Conservation (phyloP, 1,139 yeast genomes). For the Wickerhamomyces sp. region DNA sequence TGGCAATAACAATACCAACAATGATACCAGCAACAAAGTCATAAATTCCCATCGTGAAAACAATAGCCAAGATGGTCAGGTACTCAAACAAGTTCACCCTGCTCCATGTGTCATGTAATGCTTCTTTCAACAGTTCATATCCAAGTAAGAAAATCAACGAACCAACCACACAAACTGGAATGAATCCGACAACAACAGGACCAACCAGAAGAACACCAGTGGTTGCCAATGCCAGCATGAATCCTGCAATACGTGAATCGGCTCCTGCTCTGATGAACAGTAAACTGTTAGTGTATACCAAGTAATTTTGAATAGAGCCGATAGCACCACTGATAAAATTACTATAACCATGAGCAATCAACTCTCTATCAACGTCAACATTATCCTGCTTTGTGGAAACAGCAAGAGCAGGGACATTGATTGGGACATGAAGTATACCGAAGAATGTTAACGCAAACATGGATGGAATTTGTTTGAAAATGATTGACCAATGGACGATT, state of each 20-base stretch:
- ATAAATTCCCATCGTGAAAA: conserved; percentile 89
- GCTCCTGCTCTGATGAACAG: conserved; percentile 93
- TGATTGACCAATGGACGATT: conserved; percentile 67
- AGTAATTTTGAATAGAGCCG: conserved; percentile 89
- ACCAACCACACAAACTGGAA: conserved; percentile 95
- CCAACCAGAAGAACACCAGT: conserved; percentile 78
- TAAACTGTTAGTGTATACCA: conserved; percentile 91
- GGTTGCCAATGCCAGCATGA: conserved; percentile 79
- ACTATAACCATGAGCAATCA: conserved; percentile 94
- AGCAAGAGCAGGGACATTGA: conserved; percentile 94
- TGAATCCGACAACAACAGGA: conserved; percentile 87
- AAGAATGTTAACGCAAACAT: conserved; percentile 95
- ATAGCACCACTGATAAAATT: conserved; percentile 76
- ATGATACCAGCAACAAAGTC: conserved; percentile 92
- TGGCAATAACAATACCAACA: conserved; percentile 86
- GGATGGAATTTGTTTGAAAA: conserved; percentile 72
- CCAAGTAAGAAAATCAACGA: conserved; percentile 86
- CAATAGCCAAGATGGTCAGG: conserved; percentile 75
- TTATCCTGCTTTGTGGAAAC: conserved; percentile 80
- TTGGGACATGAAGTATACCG: conserved; percentile 94
- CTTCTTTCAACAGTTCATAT: conserved; percentile 82
- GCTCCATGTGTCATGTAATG: conserved; percentile 80
- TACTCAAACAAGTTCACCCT: conserved; percentile 74
- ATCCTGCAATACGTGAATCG: conserved; percentile 81
- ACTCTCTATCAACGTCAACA: conserved; percentile 85